Conservation (phyloP, 1,139 yeast genomes). For the Debaryomycetaceae sp. region DNA sequence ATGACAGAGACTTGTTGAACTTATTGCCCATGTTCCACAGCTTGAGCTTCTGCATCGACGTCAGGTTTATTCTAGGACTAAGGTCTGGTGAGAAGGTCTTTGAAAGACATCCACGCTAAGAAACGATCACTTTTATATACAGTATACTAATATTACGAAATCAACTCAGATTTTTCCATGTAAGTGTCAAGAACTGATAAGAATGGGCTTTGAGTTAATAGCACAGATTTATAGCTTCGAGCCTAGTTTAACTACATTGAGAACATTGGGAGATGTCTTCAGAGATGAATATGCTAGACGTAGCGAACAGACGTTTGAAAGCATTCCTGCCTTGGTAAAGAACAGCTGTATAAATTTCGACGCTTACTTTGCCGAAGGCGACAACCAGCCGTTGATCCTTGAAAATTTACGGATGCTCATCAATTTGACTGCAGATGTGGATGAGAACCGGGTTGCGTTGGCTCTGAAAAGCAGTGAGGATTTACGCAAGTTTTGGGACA, state of each 20-base stretch:
- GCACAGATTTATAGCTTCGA: not conserved
- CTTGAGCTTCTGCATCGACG: constrained; percentile 78
- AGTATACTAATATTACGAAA: constrained; percentile 1
- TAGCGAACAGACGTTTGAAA: constrained; percentile 8
- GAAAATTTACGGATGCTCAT: constrained; percentile 28
- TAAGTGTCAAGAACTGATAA: not conserved
- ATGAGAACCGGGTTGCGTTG: constrained; percentile 26
- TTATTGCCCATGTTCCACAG: constrained; percentile 80
- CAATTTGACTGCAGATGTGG: constrained; percentile 38
- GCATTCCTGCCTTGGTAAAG: constrained; percentile 8
- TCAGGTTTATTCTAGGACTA: constrained; percentile 73
- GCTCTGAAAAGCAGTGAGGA: constrained; percentile 7
- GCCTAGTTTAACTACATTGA: constrained; percentile 3
- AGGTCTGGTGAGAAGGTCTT: constrained; percentile 75
- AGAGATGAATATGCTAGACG: constrained; percentile 24
- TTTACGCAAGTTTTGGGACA: constrained; percentile 22
- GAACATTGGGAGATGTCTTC: constrained; percentile 24
- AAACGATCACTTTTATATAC: not conserved
- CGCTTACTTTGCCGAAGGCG: constrained; percentile 4
- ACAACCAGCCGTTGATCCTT: constrained; percentile 5
- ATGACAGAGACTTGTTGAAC: constrained; percentile 77
- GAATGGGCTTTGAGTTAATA: constrained; percentile 2
- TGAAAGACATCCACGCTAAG: constrained; percentile 24
- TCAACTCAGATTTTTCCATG: not conserved
- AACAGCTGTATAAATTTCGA: constrained; percentile 9